Evolutionary conservation across 169 alveolate genomes (phyloP), one percentile per base, ranked within the genome.

Genomic region (Plasmodium inui): DNA sequence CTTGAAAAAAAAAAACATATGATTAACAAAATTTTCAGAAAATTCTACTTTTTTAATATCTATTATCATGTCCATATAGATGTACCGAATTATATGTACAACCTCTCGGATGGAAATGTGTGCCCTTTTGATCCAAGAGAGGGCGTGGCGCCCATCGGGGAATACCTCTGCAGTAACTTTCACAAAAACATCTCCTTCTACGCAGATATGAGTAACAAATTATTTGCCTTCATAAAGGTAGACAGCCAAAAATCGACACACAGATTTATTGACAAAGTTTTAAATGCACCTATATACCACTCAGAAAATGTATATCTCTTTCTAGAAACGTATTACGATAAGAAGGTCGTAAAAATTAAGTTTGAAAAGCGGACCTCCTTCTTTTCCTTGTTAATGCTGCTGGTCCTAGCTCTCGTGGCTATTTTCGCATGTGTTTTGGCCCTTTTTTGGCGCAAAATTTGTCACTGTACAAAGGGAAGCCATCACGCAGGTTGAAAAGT

Each of bases 141-240:
- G 32, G 9, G 76, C 8, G 19, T 3, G n/a, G 37, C 28, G 12
- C 7, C 19, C 41, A 37, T 41, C 19, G 76, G 34, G 17, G 92
- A 84, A 71, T 84, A 84, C 34, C 53, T 84, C 19, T 84, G 83
- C 53, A 37, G 22, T 26, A 71, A n/a, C 34, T 37, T 71, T 44
- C 79, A 84, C 10, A 84, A 84, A 37, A 26, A 84, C 8, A 41
- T 41, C 34, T 34, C 92, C 22, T 28, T 84, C n/a, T 84, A 84
- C 76, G 72, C 74, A 44, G 83, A 84, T 37, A 2, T 84, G 2
- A 84, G 19, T 46, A 84, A 84, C 53, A 70, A 70, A 84, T 70
- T 84, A 44, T 84, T 84, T 71, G 37, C 83, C 78, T 84, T 84
- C 76, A 37, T 84, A 70, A 84, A 71, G 70, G 92, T 71, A 71